Base-by-base conservation (phyloP, 1,284 basidiomycete genomes). In the Somion occarium region DNA sequence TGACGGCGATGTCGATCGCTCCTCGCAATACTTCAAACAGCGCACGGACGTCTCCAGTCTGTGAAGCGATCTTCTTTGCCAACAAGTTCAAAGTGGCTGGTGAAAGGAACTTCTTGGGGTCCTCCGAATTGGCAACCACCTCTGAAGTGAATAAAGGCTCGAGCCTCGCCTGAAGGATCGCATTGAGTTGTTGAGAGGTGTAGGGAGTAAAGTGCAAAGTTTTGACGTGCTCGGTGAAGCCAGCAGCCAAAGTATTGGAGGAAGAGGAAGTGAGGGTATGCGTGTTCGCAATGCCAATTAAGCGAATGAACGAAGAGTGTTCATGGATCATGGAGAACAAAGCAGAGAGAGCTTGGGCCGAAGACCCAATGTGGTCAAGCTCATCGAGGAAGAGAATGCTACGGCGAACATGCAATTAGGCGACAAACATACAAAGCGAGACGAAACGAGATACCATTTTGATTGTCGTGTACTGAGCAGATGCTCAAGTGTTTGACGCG, bases 241-340 rank as follows among this genome's bases (percentile, higher is more conserved):
- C 57, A 5, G 65, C 49, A 2, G 72, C 65, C 12, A 72, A 62
- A 2, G 64, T 60, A 2, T 63, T 55, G 20, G 75, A 71, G 1
- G 72, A 66, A 0, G 76, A 71, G 2, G 82, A 75, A 1, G 85
- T 82, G 12, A 91, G 78, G 3, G 88, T 91, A 61, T 91, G 88
- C 0, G 87, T 90, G 56, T 91, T 91, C 25, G 88, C 88, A 59
- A 91, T 91, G 46, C 85, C 88, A 55, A 91, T 81, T 38, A 88
- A 69, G 41, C 87, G 79, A 46, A 90, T 61, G 41, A 67, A 70
- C 9, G 73, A 63, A 1, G 75, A 64, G 50, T 77, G 68, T 2
- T 75, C 66, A 43, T 76, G 72, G 11, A 84, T 75, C 18, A 90
- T 71, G 2, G 79, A 74, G 64, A 91, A 89, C 42, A 91, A 68